These are phyloP conservation scores for Pseudofabraea citricarpa DNA, from an alignment of 2,329 filamentous ascomycete species.

Conservation along the genomic window DNA sequence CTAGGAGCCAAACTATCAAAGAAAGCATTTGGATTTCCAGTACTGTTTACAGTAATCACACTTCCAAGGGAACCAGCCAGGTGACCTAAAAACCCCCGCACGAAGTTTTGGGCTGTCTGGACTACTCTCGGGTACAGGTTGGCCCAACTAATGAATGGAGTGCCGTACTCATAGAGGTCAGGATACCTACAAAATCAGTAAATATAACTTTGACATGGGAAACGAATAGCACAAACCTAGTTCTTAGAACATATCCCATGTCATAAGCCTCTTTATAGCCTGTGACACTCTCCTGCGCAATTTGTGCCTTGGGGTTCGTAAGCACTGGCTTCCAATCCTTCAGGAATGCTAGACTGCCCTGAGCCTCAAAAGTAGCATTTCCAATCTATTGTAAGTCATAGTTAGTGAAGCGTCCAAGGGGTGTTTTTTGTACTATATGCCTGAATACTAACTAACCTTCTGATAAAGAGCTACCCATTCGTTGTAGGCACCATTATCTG, in stretches of 20 bases:
- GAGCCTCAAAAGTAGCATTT: slow-evolving; percentile 46
- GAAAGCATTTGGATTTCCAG: slow-evolving; percentile 43
- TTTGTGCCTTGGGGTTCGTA: slow-evolving; percentile 47
- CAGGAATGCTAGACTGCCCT: slow-evolving; percentile 50
- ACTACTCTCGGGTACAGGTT: slow-evolving; percentile 62
- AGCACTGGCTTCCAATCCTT: slow-evolving; percentile 53
- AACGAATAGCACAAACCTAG: slow-evolving; percentile 25
- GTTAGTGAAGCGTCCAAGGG: too few relatives aligned
- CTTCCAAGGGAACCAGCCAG: slow-evolving; percentile 47
- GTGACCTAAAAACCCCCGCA: slow-evolving; percentile 55
- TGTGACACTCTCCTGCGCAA: slow-evolving; percentile 54
- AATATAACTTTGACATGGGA: too few relatives aligned
- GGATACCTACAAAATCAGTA: slow-evolving; percentile 32
- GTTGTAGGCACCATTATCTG: slow-evolving; percentile 54
- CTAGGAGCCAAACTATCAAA: slow-evolving; percentile 61
- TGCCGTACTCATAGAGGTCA: slow-evolving; percentile 38
- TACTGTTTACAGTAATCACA: slow-evolving; percentile 53
- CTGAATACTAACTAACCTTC: slow-evolving; percentile 29
- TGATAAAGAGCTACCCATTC: slow-evolving; percentile 47
- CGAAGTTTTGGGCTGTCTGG: slow-evolving; percentile 57
- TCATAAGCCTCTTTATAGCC: slow-evolving; percentile 58
- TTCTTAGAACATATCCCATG: slow-evolving; percentile 47
- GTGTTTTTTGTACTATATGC: neutral
- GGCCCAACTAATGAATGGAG: slow-evolving; percentile 55
- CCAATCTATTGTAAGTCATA: slow-evolving; percentile 47